Evolutionary conservation across 345 rosid genomes (phyloP).

Genomic region (Eucalyptus shirleyi): DNA sequence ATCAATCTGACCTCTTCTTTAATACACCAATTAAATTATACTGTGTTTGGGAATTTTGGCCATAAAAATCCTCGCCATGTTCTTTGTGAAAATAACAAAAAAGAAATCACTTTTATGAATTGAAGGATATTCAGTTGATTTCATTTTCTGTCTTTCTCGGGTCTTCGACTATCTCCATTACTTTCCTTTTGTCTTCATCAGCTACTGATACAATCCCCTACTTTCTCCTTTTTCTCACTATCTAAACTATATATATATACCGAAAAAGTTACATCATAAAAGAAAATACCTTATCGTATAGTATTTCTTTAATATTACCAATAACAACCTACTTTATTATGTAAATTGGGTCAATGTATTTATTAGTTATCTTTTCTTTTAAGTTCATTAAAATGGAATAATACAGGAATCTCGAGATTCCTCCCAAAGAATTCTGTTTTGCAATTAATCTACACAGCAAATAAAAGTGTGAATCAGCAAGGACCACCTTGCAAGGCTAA

Average conservation of each 20-base stretch:
- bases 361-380: neutral
- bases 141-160: neutral
- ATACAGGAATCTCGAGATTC: neutral
- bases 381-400: neutral
- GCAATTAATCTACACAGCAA: neutral
- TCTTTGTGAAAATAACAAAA: neutral
- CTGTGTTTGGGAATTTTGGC: neutral
- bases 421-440: neutral
- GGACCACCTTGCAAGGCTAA: too few relatives aligned
- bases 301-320: neutral
- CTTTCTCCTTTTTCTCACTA: neutral
- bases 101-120: neutral
- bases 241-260: neutral
- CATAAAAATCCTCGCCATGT: neutral
- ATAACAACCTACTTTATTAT: neutral
- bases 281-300: neutral
- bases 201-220: neutral
- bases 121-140: neutral
- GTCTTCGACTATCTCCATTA: neutral
- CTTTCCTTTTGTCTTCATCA: neutral
- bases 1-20: neutral
- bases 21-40: neutral
- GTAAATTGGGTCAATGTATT: neutral
- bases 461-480: too few relatives aligned
- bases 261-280: neutral